Evolutionary conservation across 202 grass and related monocot species (phyloP), one percentile per base, ranked within the genome.

Genomic region (Zoysia matrella): DNA sequence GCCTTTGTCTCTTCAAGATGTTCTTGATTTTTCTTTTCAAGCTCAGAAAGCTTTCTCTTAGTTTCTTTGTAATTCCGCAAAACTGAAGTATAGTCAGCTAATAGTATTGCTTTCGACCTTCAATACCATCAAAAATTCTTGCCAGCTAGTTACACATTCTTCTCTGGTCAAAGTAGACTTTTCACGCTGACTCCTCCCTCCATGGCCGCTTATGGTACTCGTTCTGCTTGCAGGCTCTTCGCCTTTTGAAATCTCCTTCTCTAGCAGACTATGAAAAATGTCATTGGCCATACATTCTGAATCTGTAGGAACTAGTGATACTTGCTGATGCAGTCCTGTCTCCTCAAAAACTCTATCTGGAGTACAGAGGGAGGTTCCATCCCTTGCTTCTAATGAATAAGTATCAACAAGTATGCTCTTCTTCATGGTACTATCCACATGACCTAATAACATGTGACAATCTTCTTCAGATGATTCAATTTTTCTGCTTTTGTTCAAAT

Each of bases 1-100:
- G 65, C 60, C 8, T 80, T 82, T 52, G 87, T 97, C 47, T 94
- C 89, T 48, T 84, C 71, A 55, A 94, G 88, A 79, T 94, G 84
- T 49, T 94, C 87, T 74, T 94, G 83, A 42, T 92, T 92, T 82
- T 86, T 94, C 76, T 85, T 90, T 82, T 97, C 94, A 71, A 94
- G 63, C 74, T 92, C 94, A 51, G 71, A 77, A 74, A 94, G 91
- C 71, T 77, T 90, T 81, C 54, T 90, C 76, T 89, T 94, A 43
- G 91, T 92, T 78, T 94, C 94, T 81, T 91, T 90, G 87, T 91
- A 97, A 73, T 83, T 97, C 52, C 8, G 74, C 41, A 97, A 82
- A 79, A 94, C 73, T 48, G 82, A 80, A 74, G 89, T 94, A 83
- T 88, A 97, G 18, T 92, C 91, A 74, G 87, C 73, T 55, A 94